Percentiles rank a stretch among this genome's conserved stretches.
phyloP scores from a whole-genome alignment of 2,329 filamentous ascomycete genomes.

The Aspergillus neoniger region DNA sequence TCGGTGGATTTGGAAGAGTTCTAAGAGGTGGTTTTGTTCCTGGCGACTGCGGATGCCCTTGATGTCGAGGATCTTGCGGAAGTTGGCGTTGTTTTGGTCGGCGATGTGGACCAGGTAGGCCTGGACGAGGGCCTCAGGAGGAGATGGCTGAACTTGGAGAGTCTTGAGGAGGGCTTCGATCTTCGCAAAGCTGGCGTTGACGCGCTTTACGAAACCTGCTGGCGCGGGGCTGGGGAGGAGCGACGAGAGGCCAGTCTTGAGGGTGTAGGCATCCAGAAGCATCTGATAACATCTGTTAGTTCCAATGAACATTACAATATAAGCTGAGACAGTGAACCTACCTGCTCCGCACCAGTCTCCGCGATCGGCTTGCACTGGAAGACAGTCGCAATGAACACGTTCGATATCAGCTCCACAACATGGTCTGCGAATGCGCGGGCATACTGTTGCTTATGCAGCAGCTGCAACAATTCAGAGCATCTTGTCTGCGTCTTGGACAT shows the following conservation, averaged over 20 bases:
- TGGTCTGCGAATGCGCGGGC: constrained; percentile 94
- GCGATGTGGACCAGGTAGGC: constrained; percentile 97
- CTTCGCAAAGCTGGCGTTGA: constrained; percentile 78
- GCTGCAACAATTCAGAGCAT: constrained; percentile 71
- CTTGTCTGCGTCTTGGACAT: constrained; percentile 71
- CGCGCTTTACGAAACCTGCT: constrained; percentile 76
- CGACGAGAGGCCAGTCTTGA: constrained; percentile 51
- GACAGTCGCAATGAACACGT: constrained; percentile 77
- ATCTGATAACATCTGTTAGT: constrained; percentile 58
- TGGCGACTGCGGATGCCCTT: constrained; percentile 81
- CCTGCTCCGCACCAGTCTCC: constrained; percentile 91
- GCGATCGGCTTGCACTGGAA: constrained; percentile 88
- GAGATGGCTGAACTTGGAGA: constrained; percentile 86
- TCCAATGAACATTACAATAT: constrained; percentile 4
- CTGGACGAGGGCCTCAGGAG: constrained; percentile 91
- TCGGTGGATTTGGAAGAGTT: constrained; percentile 87
- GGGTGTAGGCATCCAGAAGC: constrained; percentile 86
- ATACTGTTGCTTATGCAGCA: constrained; percentile 89
- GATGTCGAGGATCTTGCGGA: constrained; percentile 91
- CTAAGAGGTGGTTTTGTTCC: constrained; percentile 79
- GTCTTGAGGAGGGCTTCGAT: constrained; percentile 95
- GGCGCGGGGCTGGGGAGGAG: constrained; percentile 61
- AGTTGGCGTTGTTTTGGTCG: constrained; percentile 90
- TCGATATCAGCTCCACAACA: constrained; percentile 83
- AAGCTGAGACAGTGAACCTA: constrained; percentile 37